Percentiles rank a stretch among this genome's conserved stretches.
phyloP scores from a whole-genome alignment of 768 basidiomycete genomes.

The Baorangia bicolor region DNA sequence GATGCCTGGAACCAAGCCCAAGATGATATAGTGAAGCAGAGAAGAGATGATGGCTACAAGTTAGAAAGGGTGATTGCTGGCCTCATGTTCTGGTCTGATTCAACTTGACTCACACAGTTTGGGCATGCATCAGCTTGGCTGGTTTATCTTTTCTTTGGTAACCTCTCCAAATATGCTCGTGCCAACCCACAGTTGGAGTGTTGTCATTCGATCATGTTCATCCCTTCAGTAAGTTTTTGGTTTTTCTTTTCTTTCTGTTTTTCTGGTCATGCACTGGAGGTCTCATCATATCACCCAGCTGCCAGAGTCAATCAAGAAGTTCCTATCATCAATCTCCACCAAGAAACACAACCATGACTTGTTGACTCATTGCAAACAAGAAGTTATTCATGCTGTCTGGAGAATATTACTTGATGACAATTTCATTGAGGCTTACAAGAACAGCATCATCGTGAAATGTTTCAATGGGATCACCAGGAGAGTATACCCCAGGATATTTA shows the following conservation, averaged over 20 bases:
- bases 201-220: neutral
- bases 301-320: neutral
- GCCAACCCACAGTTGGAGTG: neutral
- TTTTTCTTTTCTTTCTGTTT: no score
- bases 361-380: neutral
- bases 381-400: constrained; percentile 2
- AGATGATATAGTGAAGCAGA: no score
- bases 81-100: constrained; percentile 2
- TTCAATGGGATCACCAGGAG: neutral
- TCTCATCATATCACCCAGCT: neutral
- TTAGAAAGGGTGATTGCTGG: no score
- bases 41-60: neutral
- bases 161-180: neutral
- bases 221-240: constrained; percentile 12
- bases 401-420: neutral
- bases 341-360: neutral
- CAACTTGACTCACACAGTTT: constrained; percentile 10
- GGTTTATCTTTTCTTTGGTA: no score
- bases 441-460: constrained; percentile 1
- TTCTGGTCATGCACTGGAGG: no score
- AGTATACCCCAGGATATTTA: constrained; percentile 2
- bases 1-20: constrained; percentile 5
- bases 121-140: constrained; percentile 14
- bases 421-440: neutral
- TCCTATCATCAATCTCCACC: neutral